phyloP scores from a whole-genome alignment of 2,329 filamentous ascomycete species.

The Colletotrichum spaethianum region DNA sequence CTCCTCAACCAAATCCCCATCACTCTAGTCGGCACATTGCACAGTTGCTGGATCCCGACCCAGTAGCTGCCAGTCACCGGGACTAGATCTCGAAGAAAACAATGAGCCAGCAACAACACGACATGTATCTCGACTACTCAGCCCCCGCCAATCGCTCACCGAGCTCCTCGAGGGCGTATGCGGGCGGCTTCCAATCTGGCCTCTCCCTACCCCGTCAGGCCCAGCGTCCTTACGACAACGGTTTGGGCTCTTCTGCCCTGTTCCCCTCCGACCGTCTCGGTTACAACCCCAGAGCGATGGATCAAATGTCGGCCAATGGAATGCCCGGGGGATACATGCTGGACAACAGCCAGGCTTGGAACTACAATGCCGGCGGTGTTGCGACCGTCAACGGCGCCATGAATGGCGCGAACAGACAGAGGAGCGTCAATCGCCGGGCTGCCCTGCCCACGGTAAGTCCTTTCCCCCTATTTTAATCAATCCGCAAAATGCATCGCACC shows the following conservation, averaged over 20 bases:
- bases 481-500: not conserved
- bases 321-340: conserved; percentile 65
- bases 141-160: conserved; percentile 68
- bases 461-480: not conserved
- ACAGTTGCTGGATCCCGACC: conserved; percentile 32
- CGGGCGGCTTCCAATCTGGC: conserved; percentile 61
- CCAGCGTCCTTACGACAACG: conserved; percentile 84
- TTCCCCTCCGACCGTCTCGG: conserved; percentile 79
- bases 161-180: conserved; percentile 63
- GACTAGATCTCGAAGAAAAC: conserved; percentile 42
- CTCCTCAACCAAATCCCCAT: conserved; percentile 15
- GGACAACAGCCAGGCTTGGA: conserved; percentile 86
- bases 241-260: conserved; percentile 73
- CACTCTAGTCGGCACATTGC: conserved; percentile 18
- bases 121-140: conserved; percentile 82
- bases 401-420: conserved; percentile 72
- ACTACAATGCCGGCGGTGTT: conserved; percentile 78
- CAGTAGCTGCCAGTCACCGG: conserved; percentile 23
- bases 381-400: conserved; percentile 74
- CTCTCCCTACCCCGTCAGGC: conserved; percentile 63
- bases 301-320: conserved; percentile 56
- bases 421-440: conserved; percentile 67
- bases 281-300: conserved; percentile 72
- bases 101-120: conserved; percentile 70
- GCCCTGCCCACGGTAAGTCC: conserved; percentile 81